phyloP scores from a whole-genome alignment of 2,329 filamentous ascomycete genomes.

The Nothophoma quercina region DNA sequence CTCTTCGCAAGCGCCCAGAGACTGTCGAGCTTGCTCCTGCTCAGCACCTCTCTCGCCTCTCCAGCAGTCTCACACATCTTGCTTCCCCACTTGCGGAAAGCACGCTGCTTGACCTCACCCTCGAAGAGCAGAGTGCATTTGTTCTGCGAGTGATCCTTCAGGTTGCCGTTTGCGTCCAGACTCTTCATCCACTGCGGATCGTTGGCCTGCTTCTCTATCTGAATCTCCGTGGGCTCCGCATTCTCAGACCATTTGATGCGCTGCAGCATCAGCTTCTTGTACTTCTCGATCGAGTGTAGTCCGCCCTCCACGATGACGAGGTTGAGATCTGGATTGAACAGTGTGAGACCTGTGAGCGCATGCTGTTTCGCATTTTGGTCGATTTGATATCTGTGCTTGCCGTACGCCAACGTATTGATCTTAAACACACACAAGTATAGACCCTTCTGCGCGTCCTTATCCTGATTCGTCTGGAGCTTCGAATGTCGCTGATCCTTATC shows the following conservation, averaged over 20 bases:
- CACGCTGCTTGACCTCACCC: slow-evolving; percentile 80
- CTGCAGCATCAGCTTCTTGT: slow-evolving; percentile 91
- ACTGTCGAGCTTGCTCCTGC: slow-evolving; percentile 87
- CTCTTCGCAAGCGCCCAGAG: slow-evolving; percentile 92
- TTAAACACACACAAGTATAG: slow-evolving; percentile 88
- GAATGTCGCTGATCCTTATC: slow-evolving; percentile 87
- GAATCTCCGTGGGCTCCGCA: slow-evolving; percentile 67
- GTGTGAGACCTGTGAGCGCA: slow-evolving; percentile 84
- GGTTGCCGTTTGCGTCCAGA: slow-evolving; percentile 76
- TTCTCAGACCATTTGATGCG: slow-evolving; percentile 97
- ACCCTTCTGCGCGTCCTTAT: slow-evolving; percentile 85
- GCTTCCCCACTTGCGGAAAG: slow-evolving; percentile 84
- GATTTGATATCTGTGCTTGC: slow-evolving; percentile 92
- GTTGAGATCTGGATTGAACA: slow-evolving; percentile 89
- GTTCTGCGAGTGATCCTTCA: slow-evolving; percentile 84
- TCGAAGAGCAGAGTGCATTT: slow-evolving; percentile 88
- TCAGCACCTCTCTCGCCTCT: slow-evolving; percentile 81
- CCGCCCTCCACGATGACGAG: slow-evolving; percentile 93
- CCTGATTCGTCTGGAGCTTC: slow-evolving; percentile 83
- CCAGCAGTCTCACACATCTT: slow-evolving; percentile 93
- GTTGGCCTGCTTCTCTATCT: slow-evolving; percentile 66
- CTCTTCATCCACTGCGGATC: slow-evolving; percentile 78
- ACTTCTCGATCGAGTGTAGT: slow-evolving; percentile 79
- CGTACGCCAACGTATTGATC: slow-evolving; percentile 87
- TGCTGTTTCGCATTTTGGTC: slow-evolving; percentile 91